Evolutionary conservation across 768 basidiomycete species (phyloP).

Genomic region (Lactarius vividus): DNA sequence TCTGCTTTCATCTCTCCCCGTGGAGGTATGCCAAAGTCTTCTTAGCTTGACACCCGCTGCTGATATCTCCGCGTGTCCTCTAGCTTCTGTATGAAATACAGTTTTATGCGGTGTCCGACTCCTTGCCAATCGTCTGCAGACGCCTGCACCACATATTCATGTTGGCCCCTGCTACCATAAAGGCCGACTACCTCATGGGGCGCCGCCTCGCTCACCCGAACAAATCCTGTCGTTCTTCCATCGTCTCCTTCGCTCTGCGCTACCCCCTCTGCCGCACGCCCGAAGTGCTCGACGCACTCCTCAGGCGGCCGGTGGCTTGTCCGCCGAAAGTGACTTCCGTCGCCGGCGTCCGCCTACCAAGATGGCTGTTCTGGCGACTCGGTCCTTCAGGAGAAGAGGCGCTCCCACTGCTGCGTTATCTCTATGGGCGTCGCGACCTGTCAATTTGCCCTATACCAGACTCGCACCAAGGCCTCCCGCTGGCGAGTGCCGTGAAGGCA

Average conservation of each 20-base stretch:
- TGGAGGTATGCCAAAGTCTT: conserved; percentile 2
- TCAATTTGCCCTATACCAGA: conserved; percentile 48
- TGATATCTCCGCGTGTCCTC: not conserved
- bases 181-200: conserved; percentile 62
- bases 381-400: conserved; percentile 54
- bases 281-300: conserved; percentile 46
- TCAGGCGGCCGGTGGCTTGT: conserved; percentile 32
- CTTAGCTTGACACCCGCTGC: not conserved
- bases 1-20: conserved; percentile 14
- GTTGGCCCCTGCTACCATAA: conserved; percentile 53
- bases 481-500: conserved; percentile 73
- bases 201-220: conserved; percentile 28
- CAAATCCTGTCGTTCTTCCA: not conserved
- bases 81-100: conserved; percentile 83
- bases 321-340: conserved; percentile 2
- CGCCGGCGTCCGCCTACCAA: conserved; percentile 50
- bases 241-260: conserved; percentile 51
- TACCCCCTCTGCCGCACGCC: conserved; percentile 48
- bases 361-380: conserved; percentile 49
- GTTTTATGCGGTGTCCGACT: conserved; percentile 60
- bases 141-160: conserved; percentile 54
- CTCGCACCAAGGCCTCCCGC: conserved; percentile 76
- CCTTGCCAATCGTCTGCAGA: conserved; percentile 58
- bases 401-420: conserved; percentile 59
- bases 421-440: conserved; percentile 45